Conservation (phyloP, 2,329 filamentous ascomycete species). For the Orbilia ellipsospora region DNA sequence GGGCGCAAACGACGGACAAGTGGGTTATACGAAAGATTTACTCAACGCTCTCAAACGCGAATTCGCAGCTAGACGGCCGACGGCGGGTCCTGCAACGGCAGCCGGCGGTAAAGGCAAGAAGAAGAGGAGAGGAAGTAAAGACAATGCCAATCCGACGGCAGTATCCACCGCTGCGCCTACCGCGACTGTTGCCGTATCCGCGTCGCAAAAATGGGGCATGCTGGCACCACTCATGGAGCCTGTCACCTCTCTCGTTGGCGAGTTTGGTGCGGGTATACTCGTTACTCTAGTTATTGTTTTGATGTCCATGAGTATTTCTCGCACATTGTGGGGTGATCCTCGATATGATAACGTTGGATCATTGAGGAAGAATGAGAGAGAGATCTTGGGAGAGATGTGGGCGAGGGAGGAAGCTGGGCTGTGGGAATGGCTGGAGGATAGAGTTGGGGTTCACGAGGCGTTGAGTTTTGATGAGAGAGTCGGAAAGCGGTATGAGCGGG, state of each 20-base stretch:
- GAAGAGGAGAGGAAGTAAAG: conserved; percentile 69
- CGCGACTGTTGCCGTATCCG: conserved; percentile 56
- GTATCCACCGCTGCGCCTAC: conserved; percentile 64
- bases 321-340: conserved; percentile 60
- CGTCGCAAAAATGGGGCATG: conserved; percentile 59
- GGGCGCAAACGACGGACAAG: conserved; percentile 89
- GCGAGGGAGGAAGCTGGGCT: conserved; percentile 84
- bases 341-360: conserved; percentile 57
- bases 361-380: conserved; percentile 67
- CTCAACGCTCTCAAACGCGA: conserved; percentile 78
- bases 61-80: conserved; percentile 72
- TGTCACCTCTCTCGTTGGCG: conserved; percentile 63
- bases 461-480: conserved; percentile 70
- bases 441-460: conserved; percentile 69
- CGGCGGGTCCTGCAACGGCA: conserved; percentile 61
- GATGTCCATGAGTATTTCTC: conserved; percentile 76
- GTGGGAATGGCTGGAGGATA: conserved; percentile 92
- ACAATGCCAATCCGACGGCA: conserved; percentile 62
- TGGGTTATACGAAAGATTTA: conserved; percentile 82
- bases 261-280: conserved; percentile 78
- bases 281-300: conserved; percentile 82
- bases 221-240: conserved; percentile 57
- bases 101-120: conserved; percentile 56
- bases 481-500: conserved; percentile 59
- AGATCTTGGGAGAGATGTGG: conserved; percentile 94